Evolutionary conservation across 2,329 filamentous ascomycete species (phyloP), one percentile per base, ranked within the genome.

Genomic region (Alternaria dauci): DNA sequence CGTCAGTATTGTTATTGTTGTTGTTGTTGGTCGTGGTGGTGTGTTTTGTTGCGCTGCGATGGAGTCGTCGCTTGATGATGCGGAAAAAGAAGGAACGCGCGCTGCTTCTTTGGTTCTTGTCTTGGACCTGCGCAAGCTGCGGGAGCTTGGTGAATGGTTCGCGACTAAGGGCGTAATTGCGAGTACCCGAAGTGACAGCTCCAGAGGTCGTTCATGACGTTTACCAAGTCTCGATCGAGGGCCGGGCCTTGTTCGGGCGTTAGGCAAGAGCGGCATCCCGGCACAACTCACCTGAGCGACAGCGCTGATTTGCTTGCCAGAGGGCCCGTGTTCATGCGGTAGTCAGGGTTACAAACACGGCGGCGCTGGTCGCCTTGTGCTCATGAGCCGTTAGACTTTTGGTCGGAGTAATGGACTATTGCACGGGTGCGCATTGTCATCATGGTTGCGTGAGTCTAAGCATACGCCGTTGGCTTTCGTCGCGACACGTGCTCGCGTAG

Each of bases 401-500:
- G n/a, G 16, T 36, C 32, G 14, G 5, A 50, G 39, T 11, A 42
- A 42, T 25, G 7, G 2, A 42, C 11, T 25, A 5, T 14, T 42
- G 20, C 20, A 42, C 39, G 2, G 20, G 42, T 18, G 26, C 7
- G 38, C 5, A n/a, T 25, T 52, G 18, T 16, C 34, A 23, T 36
- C 46, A 18, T 50, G 46, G 38, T 50, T 20, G 46, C 32, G 20
- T 9, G 20, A 25, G 23, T 50, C 23, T 41, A 55, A 28, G 43
- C 42, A 36, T n/a, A n/a, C n/a, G n/a, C 25, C 41, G 23, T 47
- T 23, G n/a, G 39, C 25, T 28, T 8, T 26, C 20, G 14, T 48
- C 34, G 43, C 53, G 32, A 50, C 53, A 47, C 53, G 44, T 48
- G 53, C 53, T 55, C 32, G 46, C 30, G 20, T 26, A 50, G 46